Evolutionary conservation across 257 asterid species (phyloP), one percentile per base, ranked within the genome.

Genomic region (Prunella vulgaris): DNA sequence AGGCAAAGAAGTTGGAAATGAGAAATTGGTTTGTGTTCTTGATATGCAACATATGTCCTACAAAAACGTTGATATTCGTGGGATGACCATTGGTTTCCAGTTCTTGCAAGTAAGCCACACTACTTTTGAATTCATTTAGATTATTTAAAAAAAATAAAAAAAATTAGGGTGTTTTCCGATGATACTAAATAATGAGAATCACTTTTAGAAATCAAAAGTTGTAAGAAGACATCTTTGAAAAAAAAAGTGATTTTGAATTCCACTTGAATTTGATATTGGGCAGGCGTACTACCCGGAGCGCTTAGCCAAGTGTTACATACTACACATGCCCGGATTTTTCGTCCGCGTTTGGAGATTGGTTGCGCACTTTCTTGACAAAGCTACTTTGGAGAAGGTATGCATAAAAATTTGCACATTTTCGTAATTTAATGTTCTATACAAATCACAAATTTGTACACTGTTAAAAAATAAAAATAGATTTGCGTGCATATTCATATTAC

Each of bases 211-310:
- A 32, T 32, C 38, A 9, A 35, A 35, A 1, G 12, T 8, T 35
- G 12, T 7, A 12, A 35, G 12, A 35, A 1, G 12, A 35, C 42
- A 35, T 1, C 0, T 8, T 35, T 0, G 1, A 25, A 30, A 30
- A 30, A 30, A 30, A 3, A 33, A 33, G 7, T 33, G 10, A 33
- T 33, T 30, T 1, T 32, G 37, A 32, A 2, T 4, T 32, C 37
- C 37, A 1, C 5, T 32, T 32, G 37, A 32, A 32, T 32, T 32
- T 32, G n/a, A n/a, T 46, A 10, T 46, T 46, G 53, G 20, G 1
- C 15, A 87, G 97, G 83, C 87, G 13, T 91, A 88, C 58, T 91
- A 91, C 73, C 95, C 97, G 0, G 95, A 88, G 74, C 88, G 97
- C 61, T 78, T 88, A 61, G 88, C 88, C 67, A 73, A 83, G 86